Percentiles rank a stretch among this genome's conserved stretches.
Conservation (phyloP, 2,329 filamentous ascomycete species). For the Penicillium decumbens region DNA sequence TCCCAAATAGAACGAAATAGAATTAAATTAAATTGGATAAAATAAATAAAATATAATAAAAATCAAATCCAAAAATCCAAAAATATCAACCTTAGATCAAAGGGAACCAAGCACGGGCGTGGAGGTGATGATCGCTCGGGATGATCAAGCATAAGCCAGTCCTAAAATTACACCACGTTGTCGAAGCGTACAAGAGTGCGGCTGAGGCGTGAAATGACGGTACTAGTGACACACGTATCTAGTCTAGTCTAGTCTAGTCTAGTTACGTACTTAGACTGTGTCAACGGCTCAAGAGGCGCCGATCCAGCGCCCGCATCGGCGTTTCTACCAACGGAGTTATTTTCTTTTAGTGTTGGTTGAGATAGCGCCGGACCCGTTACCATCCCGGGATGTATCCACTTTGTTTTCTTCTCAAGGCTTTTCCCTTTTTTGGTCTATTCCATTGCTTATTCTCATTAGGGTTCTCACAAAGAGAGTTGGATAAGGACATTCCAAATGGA, state of each 20-base stretch:
- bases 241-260: neutral
- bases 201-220: conserved; percentile 7
- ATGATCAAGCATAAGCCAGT: conserved; percentile 23
- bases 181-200: conserved; percentile 1
- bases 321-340: neutral
- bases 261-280: neutral
- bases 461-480: neutral
- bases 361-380: neutral
- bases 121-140: conserved; percentile 24
- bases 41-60: conserved; percentile 1
- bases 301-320: neutral
- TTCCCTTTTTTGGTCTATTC: too few species aligned
- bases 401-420: too few species aligned
- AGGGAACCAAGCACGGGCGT: conserved; percentile 19
- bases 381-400: neutral
- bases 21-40: conserved; percentile 4
- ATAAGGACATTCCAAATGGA: conserved; percentile 11
- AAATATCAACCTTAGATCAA: conserved; percentile 18
- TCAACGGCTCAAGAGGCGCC: conserved; percentile 1
- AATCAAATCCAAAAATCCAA: conserved; percentile 6
- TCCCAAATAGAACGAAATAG: conserved; percentile 11
- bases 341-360: neutral
- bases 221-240: neutral
- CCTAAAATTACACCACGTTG: conserved; percentile 19
- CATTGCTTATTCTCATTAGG: neutral